Evolutionary conservation across 192 early-diverging fungal genomes (phyloP).

Genomic region (Backusella psychrophila): DNA sequence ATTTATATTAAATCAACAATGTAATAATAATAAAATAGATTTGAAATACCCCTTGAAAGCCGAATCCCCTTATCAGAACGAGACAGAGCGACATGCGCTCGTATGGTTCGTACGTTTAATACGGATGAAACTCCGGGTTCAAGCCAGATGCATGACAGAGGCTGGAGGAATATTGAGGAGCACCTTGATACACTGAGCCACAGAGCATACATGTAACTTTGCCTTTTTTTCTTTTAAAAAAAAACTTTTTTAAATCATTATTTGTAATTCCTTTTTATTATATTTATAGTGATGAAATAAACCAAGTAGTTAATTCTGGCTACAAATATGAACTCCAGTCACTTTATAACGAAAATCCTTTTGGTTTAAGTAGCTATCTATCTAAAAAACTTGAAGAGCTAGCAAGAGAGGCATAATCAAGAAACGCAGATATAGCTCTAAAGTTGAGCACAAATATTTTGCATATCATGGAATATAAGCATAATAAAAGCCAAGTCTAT

Average conservation of each 20-base stretch:
- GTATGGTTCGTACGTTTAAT: conserved; percentile 5
- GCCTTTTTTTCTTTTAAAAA: neutral
- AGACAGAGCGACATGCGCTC: conserved; percentile 20
- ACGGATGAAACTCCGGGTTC: neutral
- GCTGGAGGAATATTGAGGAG: neutral
- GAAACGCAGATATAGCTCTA: neutral
- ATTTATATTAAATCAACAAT: neutral
- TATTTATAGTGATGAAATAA: conserved; percentile 8
- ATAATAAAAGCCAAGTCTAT: neutral
- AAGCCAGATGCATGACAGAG: neutral
- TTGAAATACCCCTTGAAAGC: neutral
- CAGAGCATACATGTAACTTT: conserved; percentile 12
- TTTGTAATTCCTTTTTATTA: neutral
- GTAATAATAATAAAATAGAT: neutral
- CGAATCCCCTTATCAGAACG: conserved; percentile 7
- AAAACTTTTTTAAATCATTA: too few species aligned
- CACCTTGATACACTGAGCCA: neutral
- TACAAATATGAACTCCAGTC: conserved; percentile 17
- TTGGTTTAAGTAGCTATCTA: neutral
- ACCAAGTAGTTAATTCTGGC: neutral
- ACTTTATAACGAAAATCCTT: conserved; percentile 8
- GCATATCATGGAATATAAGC: neutral
- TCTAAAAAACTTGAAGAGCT: neutral
- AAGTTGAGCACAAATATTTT: neutral
- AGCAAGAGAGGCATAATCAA: neutral